These are phyloP conservation scores for Lichtheimia ramosa DNA, from an alignment of 371 early-diverging fungal species.

Conservation along the genomic window DNA sequence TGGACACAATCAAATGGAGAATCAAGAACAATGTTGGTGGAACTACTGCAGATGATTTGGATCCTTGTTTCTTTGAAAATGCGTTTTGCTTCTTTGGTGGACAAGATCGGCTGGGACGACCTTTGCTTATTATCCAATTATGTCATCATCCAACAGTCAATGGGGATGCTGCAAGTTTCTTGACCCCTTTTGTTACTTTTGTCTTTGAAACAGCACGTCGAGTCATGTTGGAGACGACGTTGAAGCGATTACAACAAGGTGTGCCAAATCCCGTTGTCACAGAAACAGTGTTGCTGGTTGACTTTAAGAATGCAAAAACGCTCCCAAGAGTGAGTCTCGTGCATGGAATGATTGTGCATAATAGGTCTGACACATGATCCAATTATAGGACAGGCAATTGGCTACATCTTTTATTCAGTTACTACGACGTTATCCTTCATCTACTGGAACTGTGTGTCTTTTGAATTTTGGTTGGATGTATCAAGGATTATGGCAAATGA, in stretches of 20 bases:
- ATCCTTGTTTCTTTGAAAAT: constrained; percentile 18
- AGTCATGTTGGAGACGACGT: constrained; percentile 21
- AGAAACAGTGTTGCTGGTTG: constrained; percentile 33
- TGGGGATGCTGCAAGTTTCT: constrained; percentile 13
- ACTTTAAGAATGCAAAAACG: constrained; percentile 37
- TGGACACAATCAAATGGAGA: constrained; percentile 47
- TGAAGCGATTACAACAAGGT: constrained; percentile 16
- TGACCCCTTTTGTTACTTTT: constrained; percentile 35
- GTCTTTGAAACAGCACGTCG: constrained; percentile 40
- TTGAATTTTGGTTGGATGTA: constrained; percentile 53
- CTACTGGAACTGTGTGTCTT: constrained; percentile 37
- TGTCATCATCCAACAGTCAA: constrained; percentile 25
- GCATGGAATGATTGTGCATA: background rate
- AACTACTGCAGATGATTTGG: constrained; percentile 12
- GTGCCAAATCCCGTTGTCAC: constrained; percentile 21
- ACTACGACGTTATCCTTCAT: constrained; percentile 38
- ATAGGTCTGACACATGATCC: background rate
- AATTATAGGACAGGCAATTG: constrained; percentile 29
- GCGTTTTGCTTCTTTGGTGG: constrained; percentile 44
- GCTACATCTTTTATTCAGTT: constrained; percentile 31
- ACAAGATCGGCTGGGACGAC: constrained; percentile 31
- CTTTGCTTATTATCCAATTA: constrained; percentile 34
- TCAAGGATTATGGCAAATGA: constrained; percentile 52
- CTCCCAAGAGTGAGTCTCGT: constrained; percentile 30
- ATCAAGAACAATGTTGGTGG: constrained; percentile 28